Percentiles rank a stretch among this genome's conserved stretches.
These are phyloP conservation scores for Cladorrhinum sp. DNA, from an alignment of 2,329 filamentous ascomycete genomes.

Conservation along the genomic window DNA sequence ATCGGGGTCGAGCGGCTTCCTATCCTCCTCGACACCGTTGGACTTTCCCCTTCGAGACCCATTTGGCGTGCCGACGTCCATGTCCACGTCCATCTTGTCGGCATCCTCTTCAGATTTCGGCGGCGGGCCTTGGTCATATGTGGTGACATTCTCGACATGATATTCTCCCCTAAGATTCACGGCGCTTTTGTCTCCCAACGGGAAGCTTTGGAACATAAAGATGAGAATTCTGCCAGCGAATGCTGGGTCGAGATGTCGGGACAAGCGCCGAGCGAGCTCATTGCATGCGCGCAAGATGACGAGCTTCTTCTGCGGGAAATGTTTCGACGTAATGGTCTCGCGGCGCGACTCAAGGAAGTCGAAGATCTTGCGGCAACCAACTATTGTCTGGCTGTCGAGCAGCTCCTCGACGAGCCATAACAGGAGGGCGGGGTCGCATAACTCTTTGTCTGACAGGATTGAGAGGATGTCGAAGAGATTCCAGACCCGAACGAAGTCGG, in stretches of 20 bases:
- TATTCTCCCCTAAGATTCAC: constrained; percentile 96
- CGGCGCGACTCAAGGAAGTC: constrained; percentile 92
- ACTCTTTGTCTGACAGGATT: constrained; percentile 78
- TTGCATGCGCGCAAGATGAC: constrained; percentile 94
- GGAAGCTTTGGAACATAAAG: constrained; percentile 97
- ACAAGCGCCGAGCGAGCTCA: constrained; percentile 86
- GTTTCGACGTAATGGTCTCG: constrained; percentile 77
- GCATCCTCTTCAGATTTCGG: constrained; percentile 34
- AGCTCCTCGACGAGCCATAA: constrained; percentile 94
- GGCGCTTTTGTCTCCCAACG: constrained; percentile 92
- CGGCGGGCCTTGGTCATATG: constrained; percentile 62
- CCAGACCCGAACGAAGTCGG: constrained; percentile 82
- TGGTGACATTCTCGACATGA: constrained; percentile 90
- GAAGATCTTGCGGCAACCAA: constrained; percentile 86
- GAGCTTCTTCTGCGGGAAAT: constrained; percentile 79
- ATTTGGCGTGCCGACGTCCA: constrained; percentile 39
- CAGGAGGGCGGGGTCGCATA: constrained; percentile 73
- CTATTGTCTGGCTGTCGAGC: constrained; percentile 91
- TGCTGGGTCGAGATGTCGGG: constrained; percentile 92
- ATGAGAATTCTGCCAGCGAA: constrained; percentile 98
- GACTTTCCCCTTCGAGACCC: constrained; percentile 40
- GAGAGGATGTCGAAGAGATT: constrained; percentile 91
- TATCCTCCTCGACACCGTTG: constrained; percentile 34
- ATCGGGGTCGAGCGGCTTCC: constrained; percentile 60
- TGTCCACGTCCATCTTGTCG: constrained; percentile 67